Evolutionary conservation across 306 rosid genomes (phyloP).

Genomic region (Vigna nakashimae): DNA sequence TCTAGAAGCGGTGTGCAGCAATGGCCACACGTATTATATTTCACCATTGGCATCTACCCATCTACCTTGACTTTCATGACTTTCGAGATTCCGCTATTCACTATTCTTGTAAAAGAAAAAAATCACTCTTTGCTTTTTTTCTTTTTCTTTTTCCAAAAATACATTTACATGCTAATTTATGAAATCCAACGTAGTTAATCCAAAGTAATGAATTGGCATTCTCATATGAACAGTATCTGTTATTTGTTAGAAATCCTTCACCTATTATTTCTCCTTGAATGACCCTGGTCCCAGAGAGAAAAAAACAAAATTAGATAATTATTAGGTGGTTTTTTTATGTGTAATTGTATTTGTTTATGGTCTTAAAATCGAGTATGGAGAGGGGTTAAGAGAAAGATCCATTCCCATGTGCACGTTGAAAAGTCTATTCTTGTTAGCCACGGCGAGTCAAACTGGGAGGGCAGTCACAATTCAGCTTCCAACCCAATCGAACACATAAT

Average conservation of each 20-base stretch:
- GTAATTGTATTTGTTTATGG: not conserved
- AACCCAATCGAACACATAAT: conserved; percentile 34
- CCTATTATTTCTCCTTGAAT: not conserved
- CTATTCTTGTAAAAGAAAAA: not conserved
- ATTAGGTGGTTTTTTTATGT: not conserved
- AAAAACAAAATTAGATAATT: not conserved
- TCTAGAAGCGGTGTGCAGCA: conserved; percentile 48
- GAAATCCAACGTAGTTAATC: not conserved
- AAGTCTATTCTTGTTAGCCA: conserved; percentile 47
- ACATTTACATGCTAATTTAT: not conserved
- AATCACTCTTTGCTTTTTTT: not conserved
- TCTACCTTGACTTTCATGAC: not conserved
- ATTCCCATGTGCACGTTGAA: conserved; percentile 46
- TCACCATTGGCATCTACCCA: not conserved
- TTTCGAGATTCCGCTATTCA: not conserved
- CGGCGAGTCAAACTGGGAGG: conserved; percentile 56
- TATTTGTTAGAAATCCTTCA: not conserved
- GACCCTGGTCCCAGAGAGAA: not conserved
- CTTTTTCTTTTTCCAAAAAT: not conserved
- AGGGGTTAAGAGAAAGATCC: conserved; percentile 16
- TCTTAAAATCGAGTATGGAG: not conserved
- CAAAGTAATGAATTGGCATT: not conserved
- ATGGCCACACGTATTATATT: not conserved
- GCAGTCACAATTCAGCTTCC: conserved; percentile 33
- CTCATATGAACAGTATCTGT: not conserved